Percentiles rank a stretch among this genome's conserved stretches.
phyloP scores from a whole-genome alignment of 306 rosid species.

The Cicer judaicum region DNA sequence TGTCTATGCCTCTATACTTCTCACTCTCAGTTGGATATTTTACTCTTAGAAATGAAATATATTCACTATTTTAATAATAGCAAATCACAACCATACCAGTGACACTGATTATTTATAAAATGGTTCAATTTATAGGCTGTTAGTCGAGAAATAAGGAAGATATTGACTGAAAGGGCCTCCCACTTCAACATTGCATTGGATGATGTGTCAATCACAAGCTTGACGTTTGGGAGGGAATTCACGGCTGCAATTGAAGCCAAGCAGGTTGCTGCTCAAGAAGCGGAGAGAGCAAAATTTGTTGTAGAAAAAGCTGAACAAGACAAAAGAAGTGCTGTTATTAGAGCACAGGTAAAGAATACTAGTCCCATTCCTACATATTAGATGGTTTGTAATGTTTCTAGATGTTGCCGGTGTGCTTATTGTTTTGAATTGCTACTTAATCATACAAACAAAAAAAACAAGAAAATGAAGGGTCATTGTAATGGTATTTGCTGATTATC shows the following conservation, averaged over 20 bases:
- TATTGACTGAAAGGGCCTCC: conserved; percentile 78
- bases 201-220: conserved; percentile 81
- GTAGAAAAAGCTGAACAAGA: conserved; percentile 93
- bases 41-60: conserved; percentile 15
- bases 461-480: not conserved
- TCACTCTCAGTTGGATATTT: conserved; percentile 6
- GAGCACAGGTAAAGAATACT: conserved; percentile 73
- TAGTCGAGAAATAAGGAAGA: conserved; percentile 79
- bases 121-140: conserved; percentile 57
- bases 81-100: not conserved
- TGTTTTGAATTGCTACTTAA: conserved; percentile 17
- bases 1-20: not conserved
- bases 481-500: not conserved
- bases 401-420: conserved; percentile 4
- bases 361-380: not conserved
- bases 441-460: conserved; percentile 1
- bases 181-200: conserved; percentile 86
- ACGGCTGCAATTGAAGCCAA: conserved; percentile 92
- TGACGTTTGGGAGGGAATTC: conserved; percentile 81
- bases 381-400: not conserved
- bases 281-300: conserved; percentile 92
- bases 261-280: conserved; percentile 96
- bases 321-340: conserved; percentile 77
- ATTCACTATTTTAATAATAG: not conserved
- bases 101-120: conserved; percentile 37